phyloP scores from a whole-genome alignment of 2,329 filamentous ascomycete species.

The Westerdykella sp. region DNA sequence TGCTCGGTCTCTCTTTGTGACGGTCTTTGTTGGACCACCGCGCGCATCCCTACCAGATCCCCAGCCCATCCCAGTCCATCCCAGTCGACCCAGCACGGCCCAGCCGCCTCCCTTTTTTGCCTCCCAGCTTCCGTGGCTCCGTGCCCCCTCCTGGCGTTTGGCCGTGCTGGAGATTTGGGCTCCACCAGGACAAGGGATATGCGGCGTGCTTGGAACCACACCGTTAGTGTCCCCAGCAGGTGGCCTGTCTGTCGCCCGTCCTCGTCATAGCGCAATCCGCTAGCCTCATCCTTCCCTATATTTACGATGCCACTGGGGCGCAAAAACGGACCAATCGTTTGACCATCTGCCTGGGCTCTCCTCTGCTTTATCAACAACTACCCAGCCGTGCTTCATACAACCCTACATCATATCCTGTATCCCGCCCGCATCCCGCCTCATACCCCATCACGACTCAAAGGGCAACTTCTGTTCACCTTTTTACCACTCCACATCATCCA shows the following conservation, averaged over 20 bases:
- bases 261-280: slow-evolving; percentile 32
- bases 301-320: slow-evolving; percentile 31
- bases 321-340: slow-evolving; percentile 22
- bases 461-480: slow-evolving; percentile 13
- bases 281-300: slow-evolving; percentile 34
- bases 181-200: neutral
- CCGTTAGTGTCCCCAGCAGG: neutral
- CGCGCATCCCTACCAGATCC: neutral
- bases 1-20: neutral
- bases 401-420: slow-evolving; percentile 29
- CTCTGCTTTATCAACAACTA: slow-evolving; percentile 28
- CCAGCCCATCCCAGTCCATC: too few relatives aligned
- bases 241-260: neutral
- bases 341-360: slow-evolving; percentile 8
- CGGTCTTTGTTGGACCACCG: slow-evolving; percentile 2
- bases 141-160: neutral
- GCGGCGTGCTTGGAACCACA: neutral
- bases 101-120: slow-evolving; percentile 13
- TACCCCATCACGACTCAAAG: slow-evolving; percentile 15
- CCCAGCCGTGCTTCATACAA: slow-evolving; percentile 30
- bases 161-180: neutral
- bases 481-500: slow-evolving; percentile 5
- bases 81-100: neutral
- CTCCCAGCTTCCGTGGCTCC: slow-evolving; percentile 4
- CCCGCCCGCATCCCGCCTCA: slow-evolving; percentile 21